Percentiles rank a stretch among this genome's conserved stretches.
Conservation (phyloP, 208 protist genomes). For the Porcisia hertigi region DNA sequence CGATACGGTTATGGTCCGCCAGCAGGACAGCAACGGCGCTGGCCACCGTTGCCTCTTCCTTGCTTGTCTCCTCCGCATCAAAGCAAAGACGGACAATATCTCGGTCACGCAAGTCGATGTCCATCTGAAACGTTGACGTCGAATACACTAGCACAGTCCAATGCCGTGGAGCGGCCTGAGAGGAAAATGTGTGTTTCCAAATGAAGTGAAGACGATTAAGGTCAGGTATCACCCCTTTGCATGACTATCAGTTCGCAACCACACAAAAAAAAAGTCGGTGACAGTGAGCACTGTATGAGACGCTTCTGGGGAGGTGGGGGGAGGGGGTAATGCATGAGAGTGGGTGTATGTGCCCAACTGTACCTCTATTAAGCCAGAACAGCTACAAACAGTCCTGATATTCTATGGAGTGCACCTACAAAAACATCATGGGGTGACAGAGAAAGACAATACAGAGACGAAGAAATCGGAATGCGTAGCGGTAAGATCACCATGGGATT, state of each 20-base stretch:
- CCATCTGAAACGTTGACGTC: conserved; percentile 37
- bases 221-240: neutral
- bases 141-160: neutral
- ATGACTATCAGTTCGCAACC: neutral
- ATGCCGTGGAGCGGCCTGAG: too few relatives aligned
- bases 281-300: neutral
- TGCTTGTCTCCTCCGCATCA: conserved; percentile 28
- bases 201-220: neutral
- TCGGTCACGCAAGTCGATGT: conserved; percentile 69
- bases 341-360: neutral
- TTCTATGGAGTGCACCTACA: neutral
- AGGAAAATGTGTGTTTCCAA: conserved; percentile 5
- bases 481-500: neutral
- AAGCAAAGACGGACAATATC: conserved; percentile 76
- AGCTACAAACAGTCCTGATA: neutral
- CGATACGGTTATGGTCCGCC: conserved; percentile 63
- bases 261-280: neutral
- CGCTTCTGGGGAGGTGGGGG: neutral
- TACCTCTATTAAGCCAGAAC: neutral
- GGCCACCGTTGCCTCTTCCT: conserved; percentile 57
- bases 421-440: neutral
- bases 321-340: neutral
- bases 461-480: neutral
- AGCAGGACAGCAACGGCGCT: conserved; percentile 43
- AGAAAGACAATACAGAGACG: neutral